A percentile compares a stretch with the other conserved stretches of the same genome.
phyloP scores from a whole-genome alignment of 305 asterid genomes.

The Petunia hybrid region DNA sequence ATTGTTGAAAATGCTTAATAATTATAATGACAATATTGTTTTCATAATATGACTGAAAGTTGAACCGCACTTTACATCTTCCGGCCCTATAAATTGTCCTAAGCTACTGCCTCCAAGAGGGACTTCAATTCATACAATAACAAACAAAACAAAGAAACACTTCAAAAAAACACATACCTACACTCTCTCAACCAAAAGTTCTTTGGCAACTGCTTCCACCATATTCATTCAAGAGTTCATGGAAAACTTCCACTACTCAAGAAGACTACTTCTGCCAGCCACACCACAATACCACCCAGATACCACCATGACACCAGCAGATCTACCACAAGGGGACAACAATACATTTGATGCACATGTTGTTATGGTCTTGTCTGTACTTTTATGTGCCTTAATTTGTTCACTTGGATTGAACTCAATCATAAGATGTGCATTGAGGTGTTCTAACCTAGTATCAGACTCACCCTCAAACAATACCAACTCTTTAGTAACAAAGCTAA shows the following conservation, averaged over 20 bases:
- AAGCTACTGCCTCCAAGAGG: not conserved
- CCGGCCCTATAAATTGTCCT: slow-evolving; percentile 23
- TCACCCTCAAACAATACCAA: not conserved
- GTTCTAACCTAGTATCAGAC: slow-evolving; percentile 49
- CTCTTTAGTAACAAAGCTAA: slow-evolving; percentile 36
- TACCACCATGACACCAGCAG: slow-evolving; percentile 34
- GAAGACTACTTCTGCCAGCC: slow-evolving; percentile 41
- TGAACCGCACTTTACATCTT: not conserved
- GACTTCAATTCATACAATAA: not conserved
- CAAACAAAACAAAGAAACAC: slow-evolving; percentile 21
- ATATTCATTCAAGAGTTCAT: slow-evolving; percentile 37
- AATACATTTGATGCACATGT: slow-evolving; percentile 77
- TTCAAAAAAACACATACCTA: not conserved
- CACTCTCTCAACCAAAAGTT: not conserved
- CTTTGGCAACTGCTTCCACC: slow-evolving; percentile 36
- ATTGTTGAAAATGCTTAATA: not conserved
- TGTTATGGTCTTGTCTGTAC: slow-evolving; percentile 79
- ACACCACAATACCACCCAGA: slow-evolving; percentile 31
- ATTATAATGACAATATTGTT: not conserved
- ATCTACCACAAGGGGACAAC: not conserved
- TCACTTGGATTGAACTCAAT: slow-evolving; percentile 81
- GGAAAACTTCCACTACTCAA: slow-evolving; percentile 38
- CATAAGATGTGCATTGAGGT: slow-evolving; percentile 69
- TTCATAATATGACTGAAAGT: slow-evolving; percentile 5
- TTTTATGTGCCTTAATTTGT: slow-evolving; percentile 81